A percentile compares a stretch with the other conserved stretches of the same genome.
These are phyloP conservation scores for Heliamphora exappendiculata DNA, from an alignment of 148 eudicot species.

Conservation along the genomic window DNA sequence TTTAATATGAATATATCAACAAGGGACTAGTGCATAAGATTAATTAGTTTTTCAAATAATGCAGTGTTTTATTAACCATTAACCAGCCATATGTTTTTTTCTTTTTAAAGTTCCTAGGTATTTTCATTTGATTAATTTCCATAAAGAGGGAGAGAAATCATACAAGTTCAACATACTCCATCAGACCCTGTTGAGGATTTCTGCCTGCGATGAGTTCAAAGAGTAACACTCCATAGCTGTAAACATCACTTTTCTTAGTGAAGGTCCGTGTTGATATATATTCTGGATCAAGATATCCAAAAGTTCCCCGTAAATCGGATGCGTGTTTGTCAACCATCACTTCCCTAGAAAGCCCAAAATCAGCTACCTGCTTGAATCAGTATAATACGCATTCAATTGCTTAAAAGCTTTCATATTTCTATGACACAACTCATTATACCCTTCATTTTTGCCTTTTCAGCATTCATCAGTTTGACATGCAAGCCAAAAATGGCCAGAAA, in stretches of 20 bases:
- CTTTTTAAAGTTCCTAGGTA: too few species aligned
- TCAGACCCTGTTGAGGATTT: conserved; percentile 82
- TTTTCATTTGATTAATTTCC: background rate
- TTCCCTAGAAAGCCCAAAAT: conserved; percentile 93
- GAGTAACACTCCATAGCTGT: conserved; percentile 81
- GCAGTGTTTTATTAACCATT: too few species aligned
- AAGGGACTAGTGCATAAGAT: too few species aligned
- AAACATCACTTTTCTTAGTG: conserved; percentile 91
- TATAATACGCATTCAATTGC: conserved; percentile 1
- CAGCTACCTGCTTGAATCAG: conserved; percentile 56
- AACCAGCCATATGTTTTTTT: too few species aligned
- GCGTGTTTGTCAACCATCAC: conserved; percentile 57
- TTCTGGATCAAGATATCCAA: conserved; percentile 93
- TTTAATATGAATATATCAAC: too few species aligned
- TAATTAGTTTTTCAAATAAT: too few species aligned
- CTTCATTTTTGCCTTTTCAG: background rate
- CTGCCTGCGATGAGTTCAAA: conserved; percentile 86
- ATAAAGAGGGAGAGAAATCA: conserved; percentile 15
- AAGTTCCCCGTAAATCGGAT: conserved; percentile 71
- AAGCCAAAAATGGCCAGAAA: background rate
- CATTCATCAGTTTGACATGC: background rate
- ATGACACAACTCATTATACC: background rate
- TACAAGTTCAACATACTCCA: conserved; percentile 90
- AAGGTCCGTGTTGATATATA: conserved; percentile 78
- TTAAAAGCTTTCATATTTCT: background rate